Conservation (phyloP, 352 stramenopile species). For the Bremia lactucae region DNA sequence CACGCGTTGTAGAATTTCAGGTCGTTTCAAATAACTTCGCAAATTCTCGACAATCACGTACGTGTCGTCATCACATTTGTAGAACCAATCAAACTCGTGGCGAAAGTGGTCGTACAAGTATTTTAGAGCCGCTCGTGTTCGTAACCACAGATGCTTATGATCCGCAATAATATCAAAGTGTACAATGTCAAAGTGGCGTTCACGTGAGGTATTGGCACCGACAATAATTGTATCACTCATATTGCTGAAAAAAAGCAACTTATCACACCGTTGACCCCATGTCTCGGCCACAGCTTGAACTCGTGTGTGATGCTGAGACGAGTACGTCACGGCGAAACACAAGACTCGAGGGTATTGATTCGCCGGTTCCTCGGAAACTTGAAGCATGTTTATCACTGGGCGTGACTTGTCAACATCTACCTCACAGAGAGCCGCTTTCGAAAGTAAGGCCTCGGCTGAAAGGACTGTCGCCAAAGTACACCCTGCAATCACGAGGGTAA, state of each 20-base stretch:
- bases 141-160: constrained; percentile 66
- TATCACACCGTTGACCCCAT: constrained; percentile 67
- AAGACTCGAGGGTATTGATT: constrained; percentile 20
- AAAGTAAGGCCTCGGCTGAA: constrained; percentile 13
- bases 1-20: constrained; percentile 44
- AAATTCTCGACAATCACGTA: constrained; percentile 72
- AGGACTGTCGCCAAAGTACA: no score
- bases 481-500: no score
- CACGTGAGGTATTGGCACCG: constrained; percentile 10
- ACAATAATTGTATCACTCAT: constrained; percentile 38
- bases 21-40: constrained; percentile 36
- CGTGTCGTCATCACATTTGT: constrained; percentile 72
- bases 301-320: constrained; percentile 36
- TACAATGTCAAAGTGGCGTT: constrained; percentile 38
- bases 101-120: constrained; percentile 57
- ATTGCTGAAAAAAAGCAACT: constrained; percentile 77
- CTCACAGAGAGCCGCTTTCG: constrained; percentile 45
- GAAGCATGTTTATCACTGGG: constrained; percentile 30
- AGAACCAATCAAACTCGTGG: constrained; percentile 76
- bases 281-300: constrained; percentile 60
- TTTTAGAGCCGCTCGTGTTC: constrained; percentile 48
- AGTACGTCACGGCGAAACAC: constrained; percentile 68
- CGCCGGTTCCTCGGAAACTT: constrained; percentile 22
- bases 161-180: constrained; percentile 49
- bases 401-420: constrained; percentile 35